Conservation (phyloP, 768 basidiomycete genomes). For the Mycena rebaudengoi region DNA sequence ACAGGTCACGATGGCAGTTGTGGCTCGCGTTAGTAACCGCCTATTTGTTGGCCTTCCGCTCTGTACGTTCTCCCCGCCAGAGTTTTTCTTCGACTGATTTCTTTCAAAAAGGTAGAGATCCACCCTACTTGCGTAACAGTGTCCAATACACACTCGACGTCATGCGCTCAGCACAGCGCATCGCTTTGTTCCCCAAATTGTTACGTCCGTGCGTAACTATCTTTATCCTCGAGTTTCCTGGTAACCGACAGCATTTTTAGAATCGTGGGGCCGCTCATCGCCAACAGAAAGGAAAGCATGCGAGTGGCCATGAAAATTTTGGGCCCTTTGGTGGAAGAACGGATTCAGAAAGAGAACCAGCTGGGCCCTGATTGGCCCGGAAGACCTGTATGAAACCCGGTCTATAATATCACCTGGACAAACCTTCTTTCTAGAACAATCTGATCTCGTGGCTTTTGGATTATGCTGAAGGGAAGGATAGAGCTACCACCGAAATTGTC, state of each 20-base stretch:
- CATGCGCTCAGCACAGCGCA: not conserved
- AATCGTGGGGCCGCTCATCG: not conserved
- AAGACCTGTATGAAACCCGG: conserved; percentile 37
- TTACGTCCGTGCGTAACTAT: not conserved
- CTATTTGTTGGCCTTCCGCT: conserved; percentile 9
- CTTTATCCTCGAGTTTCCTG: not conserved
- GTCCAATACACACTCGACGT: not conserved
- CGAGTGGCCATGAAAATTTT: conserved; percentile 19
- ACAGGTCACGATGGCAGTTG: not conserved
- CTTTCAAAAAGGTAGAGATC: not conserved
- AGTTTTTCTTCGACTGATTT: not conserved
- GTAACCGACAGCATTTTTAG: not conserved
- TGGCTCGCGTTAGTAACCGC: not conserved
- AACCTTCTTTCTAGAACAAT: not conserved
- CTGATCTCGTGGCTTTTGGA: conserved; percentile 7
- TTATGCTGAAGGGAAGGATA: not conserved
- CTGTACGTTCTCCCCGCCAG: not conserved
- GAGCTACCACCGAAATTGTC: not conserved
- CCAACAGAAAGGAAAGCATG: not conserved
- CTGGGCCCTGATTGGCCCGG: conserved; percentile 37
- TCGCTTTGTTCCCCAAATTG: not conserved
- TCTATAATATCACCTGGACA: not conserved
- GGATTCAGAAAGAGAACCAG: conserved; percentile 30
- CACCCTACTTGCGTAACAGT: not conserved
- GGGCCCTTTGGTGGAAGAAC: conserved; percentile 40